Evolutionary conservation across 306 rosid species (phyloP), one percentile per base, ranked within the genome.

Genomic region (Malus domestica): DNA sequence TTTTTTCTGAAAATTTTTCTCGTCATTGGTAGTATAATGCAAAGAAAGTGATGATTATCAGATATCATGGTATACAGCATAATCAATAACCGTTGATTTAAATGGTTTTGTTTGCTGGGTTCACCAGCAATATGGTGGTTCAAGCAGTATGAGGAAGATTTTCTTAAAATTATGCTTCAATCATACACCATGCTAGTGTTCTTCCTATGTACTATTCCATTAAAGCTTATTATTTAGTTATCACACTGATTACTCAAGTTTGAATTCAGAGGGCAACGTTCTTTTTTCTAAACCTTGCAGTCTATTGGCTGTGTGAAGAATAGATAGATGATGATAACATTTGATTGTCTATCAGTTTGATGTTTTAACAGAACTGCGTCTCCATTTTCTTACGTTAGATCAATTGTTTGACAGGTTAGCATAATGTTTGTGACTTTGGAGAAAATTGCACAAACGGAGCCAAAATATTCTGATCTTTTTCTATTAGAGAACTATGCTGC

Each of bases 361-460:
- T n/a, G 55, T 62, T 61, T 6, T 20, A 33, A 35, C 27, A 33
- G 32, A 73, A 30, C 18, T 46, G 38, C 29, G 22, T 73, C 15
- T 2, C 3, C 65, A 13, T 27, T 5, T 62, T 8, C 40, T 66
- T 57, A 38, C 25, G 8, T 13, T 25, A 79, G 85, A 55, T 54
- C 71, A 70, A 72, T 77, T 81, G 71, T 76, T 80, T 83, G 77
- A 81, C 87, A 95, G 99, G 96, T 95, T 64, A 89, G 88, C 89
- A 92, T 92, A 82, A 95, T 95, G 99, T 95, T 95, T 88, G 97
- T 86, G 68, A 95, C 99, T 42, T 82, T 95, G 86, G 97, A 95
- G 85, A 92, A 89, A 85, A 82, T 92, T 73, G 83, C 97, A 22
- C 93, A 90, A 88, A 77, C 89, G 66, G 99, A 95, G 69, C 97